Percentiles rank a stretch among this genome's conserved stretches.
These are phyloP conservation scores for Gnetum montanum DNA, from an alignment of 75 land plant genomes.

Conservation along the genomic window DNA sequence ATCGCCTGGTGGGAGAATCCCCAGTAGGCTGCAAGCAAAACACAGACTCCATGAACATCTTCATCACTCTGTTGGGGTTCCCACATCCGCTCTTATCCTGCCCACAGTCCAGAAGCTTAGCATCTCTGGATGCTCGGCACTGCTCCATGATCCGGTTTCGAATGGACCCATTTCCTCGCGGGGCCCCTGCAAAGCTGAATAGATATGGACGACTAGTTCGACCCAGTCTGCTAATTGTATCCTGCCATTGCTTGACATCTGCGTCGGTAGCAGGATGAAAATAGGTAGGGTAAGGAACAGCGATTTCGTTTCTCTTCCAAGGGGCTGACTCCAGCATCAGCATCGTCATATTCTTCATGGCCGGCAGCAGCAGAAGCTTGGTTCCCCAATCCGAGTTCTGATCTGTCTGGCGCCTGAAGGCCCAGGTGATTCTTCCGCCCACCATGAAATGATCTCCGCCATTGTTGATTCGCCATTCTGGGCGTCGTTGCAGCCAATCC, in stretches of 20 bases:
- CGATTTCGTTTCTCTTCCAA: constrained; percentile 37
- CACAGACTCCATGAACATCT: constrained; percentile 31
- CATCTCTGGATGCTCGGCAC: constrained; percentile 16
- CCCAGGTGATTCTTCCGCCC: constrained; percentile 61
- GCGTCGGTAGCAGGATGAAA: constrained; percentile 52
- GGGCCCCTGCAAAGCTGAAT: constrained; percentile 56
- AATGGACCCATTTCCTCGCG: constrained; percentile 18
- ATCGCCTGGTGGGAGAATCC: constrained; percentile 50
- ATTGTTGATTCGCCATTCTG: constrained; percentile 23
- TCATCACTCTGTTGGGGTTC: constrained; percentile 30
- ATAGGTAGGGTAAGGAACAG: constrained; percentile 71
- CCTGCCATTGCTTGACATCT: constrained; percentile 39
- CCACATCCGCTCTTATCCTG: constrained; percentile 22
- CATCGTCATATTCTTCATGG: constrained; percentile 39
- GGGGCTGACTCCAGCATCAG: constrained; percentile 45
- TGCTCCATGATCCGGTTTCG: constrained; percentile 41
- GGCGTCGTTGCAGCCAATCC: constrained; percentile 25
- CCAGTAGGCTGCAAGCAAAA: constrained; percentile 71
- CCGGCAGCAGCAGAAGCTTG: constrained; percentile 45
- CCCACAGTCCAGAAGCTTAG: constrained; percentile 38
- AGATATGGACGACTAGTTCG: constrained; percentile 12
- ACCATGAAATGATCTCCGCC: constrained; percentile 60
- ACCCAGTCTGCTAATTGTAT: constrained; percentile 22
- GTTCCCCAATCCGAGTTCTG: constrained; percentile 53
- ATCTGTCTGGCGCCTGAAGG: constrained; percentile 38